phyloP scores from a whole-genome alignment of 2,329 filamentous ascomycete species.

The Ceratocystis papillata region DNA sequence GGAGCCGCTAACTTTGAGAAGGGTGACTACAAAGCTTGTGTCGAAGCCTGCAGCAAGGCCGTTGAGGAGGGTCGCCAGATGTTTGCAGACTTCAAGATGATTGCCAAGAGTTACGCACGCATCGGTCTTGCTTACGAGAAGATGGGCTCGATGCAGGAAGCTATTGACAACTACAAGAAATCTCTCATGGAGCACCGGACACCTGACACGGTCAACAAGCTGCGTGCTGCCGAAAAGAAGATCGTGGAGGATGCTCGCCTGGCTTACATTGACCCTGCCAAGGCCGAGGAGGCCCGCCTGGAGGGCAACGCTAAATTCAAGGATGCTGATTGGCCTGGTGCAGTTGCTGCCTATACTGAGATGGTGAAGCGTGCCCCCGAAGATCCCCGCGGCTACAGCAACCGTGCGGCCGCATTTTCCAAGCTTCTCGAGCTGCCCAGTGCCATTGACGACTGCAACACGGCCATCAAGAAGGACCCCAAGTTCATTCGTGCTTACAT shows the following conservation, averaged over 20 bases:
- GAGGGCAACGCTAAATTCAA: constrained; percentile 97
- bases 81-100: constrained; percentile 93
- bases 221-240: constrained; percentile 78
- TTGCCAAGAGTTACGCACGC: constrained; percentile 94
- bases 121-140: constrained; percentile 94
- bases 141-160: constrained; percentile 63
- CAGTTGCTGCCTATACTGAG: constrained; percentile 86
- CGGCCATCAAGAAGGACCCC: constrained; percentile 79
- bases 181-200: constrained; percentile 95
- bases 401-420: constrained; percentile 91
- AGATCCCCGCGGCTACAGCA: constrained; percentile 89
- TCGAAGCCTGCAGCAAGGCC: constrained; percentile 78
- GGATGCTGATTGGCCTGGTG: constrained; percentile 86
- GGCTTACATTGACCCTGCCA: constrained; percentile 77
- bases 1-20: constrained; percentile 93
- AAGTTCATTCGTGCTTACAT: constrained; percentile 94
- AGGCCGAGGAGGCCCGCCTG: constrained; percentile 91
- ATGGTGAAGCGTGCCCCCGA: constrained; percentile 94
- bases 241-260: constrained; percentile 65
- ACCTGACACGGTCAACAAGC: constrained; percentile 83
- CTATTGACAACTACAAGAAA: constrained; percentile 82
- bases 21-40: constrained; percentile 78
- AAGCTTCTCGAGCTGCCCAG: constrained; percentile 94
- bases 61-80: constrained; percentile 81
- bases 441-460: constrained; percentile 83